Conservation (phyloP, 306 rosid species). For the Prosopis cineraria region DNA sequence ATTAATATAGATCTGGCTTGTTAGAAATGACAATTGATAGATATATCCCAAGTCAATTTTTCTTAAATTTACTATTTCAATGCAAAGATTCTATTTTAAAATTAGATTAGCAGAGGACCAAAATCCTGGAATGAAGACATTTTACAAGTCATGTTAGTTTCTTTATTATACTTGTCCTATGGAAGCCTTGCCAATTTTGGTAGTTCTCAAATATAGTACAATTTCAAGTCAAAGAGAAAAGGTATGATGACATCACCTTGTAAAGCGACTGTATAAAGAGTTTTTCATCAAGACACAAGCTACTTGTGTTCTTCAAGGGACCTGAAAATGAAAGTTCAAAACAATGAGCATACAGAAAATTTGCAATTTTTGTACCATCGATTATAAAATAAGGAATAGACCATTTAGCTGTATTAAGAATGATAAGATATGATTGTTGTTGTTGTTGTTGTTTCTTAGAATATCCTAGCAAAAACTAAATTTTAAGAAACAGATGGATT, state of each 20-base stretch:
- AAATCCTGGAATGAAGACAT: conserved; percentile 12
- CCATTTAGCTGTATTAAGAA: neutral
- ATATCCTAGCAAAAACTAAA: neutral
- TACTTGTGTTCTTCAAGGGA: conserved; percentile 54
- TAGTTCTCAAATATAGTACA: neutral
- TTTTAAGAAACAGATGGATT: conserved; percentile 10
- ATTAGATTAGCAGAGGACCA: neutral
- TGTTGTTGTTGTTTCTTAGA: neutral
- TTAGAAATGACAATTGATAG: conserved; percentile 4
- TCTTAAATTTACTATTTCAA: neutral
- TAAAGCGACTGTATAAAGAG: conserved; percentile 81
- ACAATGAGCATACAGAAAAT: conserved; percentile 24
- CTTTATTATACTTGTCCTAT: neutral
- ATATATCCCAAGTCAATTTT: neutral
- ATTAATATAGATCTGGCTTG: neutral
- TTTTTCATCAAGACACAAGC: conserved; percentile 86
- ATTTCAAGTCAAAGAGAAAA: conserved; percentile 8
- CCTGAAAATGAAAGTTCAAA: conserved; percentile 50
- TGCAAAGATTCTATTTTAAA: neutral
- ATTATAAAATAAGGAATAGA: neutral
- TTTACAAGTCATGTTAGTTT: neutral
- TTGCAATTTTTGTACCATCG: neutral
- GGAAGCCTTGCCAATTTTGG: neutral
- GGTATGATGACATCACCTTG: conserved; percentile 60
- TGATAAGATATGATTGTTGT: neutral